Evolutionary conservation across 2,329 filamentous ascomycete genomes (phyloP).

Genomic region (Sporothrix globosa): DNA sequence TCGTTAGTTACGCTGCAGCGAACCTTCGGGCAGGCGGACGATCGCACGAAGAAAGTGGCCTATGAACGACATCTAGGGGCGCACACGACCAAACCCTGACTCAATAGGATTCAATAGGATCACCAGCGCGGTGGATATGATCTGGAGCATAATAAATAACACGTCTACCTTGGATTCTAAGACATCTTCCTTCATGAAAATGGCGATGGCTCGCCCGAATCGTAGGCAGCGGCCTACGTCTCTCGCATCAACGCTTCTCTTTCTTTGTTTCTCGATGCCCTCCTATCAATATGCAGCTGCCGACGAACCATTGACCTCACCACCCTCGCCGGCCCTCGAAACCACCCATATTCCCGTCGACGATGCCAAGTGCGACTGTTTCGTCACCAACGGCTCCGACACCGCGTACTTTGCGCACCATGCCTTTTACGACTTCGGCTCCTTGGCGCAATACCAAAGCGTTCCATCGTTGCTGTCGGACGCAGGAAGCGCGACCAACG

Average conservation of each 20-base stretch:
- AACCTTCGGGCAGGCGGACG: constrained; percentile 11
- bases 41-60: background rate
- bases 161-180: background rate
- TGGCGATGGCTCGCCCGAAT: background rate
- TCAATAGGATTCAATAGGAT: background rate
- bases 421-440: constrained; percentile 45
- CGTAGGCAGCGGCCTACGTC: constrained; percentile 16
- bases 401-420: constrained; percentile 42
- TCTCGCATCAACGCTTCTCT: background rate
- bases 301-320: background rate
- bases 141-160: background rate
- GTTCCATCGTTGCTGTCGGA: constrained; percentile 39
- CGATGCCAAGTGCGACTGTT: constrained; percentile 41
- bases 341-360: background rate
- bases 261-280: background rate
- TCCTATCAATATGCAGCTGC: background rate
- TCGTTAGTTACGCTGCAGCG: constrained; percentile 12
- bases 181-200: background rate
- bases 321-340: background rate
- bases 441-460: constrained; percentile 38
- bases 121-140: background rate
- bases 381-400: constrained; percentile 42
- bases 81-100: background rate
- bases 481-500: constrained; percentile 35
- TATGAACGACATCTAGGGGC: background rate